These are phyloP conservation scores for Nothophaeocryptopus gaeumannii DNA, from an alignment of 2,329 filamentous ascomycete species.

Conservation along the genomic window DNA sequence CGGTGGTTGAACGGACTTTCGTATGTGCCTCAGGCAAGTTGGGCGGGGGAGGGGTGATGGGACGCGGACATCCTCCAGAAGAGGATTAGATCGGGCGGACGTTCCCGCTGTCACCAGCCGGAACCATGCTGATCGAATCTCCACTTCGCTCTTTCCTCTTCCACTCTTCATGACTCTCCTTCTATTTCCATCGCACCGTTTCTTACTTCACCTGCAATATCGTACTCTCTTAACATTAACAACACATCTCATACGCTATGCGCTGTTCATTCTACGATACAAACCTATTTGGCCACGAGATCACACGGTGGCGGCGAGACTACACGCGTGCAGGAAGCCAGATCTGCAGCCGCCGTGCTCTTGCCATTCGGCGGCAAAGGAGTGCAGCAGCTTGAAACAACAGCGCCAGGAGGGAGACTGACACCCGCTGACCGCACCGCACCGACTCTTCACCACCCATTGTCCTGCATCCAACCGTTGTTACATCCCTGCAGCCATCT, in stretches of 20 bases:
- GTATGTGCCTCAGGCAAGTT: too few relatives aligned
- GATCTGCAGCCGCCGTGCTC: slow-evolving; percentile 6
- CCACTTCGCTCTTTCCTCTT: neutral
- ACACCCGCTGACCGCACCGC: slow-evolving; percentile 2
- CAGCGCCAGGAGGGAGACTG: neutral
- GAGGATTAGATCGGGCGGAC: too few relatives aligned
- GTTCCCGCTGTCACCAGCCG: too few relatives aligned
- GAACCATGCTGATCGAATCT: neutral
- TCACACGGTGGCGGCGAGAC: too few relatives aligned
- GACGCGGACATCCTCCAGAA: too few relatives aligned
- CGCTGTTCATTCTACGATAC: too few relatives aligned
- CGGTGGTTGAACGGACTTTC: too few relatives aligned
- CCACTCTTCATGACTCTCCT: neutral
- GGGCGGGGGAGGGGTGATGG: too few relatives aligned
- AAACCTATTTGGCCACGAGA: too few relatives aligned
- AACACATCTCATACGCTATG: too few relatives aligned
- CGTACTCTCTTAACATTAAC: too few relatives aligned
- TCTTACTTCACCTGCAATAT: neutral
- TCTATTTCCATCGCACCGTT: neutral
- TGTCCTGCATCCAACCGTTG: slow-evolving; percentile 3
- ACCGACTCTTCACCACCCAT: neutral
- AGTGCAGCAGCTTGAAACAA: slow-evolving; percentile 10
- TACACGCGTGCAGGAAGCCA: too few relatives aligned
- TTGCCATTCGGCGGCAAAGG: slow-evolving; percentile 3
- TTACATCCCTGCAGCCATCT: slow-evolving; percentile 10